Percentiles rank a stretch among this genome's conserved stretches.
These are phyloP conservation scores for Luzula sylvatica DNA, from an alignment of 176 grass and related monocot species.

Conservation along the genomic window DNA sequence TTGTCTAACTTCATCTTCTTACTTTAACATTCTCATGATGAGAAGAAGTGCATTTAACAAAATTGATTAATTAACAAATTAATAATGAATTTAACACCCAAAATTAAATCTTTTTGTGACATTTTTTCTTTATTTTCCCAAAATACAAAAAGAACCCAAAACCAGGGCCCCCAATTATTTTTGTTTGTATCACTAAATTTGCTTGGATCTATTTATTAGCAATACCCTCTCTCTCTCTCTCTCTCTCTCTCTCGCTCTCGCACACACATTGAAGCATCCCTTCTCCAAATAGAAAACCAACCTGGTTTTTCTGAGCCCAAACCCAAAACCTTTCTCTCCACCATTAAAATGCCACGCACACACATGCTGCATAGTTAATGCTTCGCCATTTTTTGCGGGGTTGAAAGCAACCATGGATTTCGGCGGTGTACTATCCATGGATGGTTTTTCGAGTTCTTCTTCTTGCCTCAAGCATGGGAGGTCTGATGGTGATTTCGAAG, in stretches of 20 bases:
- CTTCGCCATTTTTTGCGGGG: not conserved
- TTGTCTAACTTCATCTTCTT: too few relatives aligned
- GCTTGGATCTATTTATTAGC: slow-evolving; percentile 6
- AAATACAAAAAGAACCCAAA: slow-evolving; percentile 1
- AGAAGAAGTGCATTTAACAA: too few relatives aligned
- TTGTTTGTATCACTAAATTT: slow-evolving; percentile 22
- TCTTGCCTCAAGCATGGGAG: slow-evolving; percentile 29
- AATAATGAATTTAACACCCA: too few relatives aligned
- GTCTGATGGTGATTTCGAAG: slow-evolving; percentile 18
- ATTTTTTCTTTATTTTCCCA: not conserved
- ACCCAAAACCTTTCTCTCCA: slow-evolving; percentile 9
- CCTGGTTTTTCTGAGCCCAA: slow-evolving; percentile 24
- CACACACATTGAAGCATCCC: slow-evolving; percentile 3
- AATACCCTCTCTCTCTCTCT: slow-evolving; percentile 8
- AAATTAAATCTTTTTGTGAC: not conserved
- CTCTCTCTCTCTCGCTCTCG: not conserved
- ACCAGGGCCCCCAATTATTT: not conserved
- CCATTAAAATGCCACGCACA: slow-evolving; percentile 22
- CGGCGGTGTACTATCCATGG: slow-evolving; percentile 28
- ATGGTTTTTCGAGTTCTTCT: slow-evolving; percentile 17
- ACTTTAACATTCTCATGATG: too few relatives aligned
- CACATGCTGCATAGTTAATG: slow-evolving; percentile 22
- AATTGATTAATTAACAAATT: too few relatives aligned
- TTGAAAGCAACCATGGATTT: slow-evolving; percentile 25
- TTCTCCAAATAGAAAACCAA: slow-evolving; percentile 24